A percentile compares a stretch with the other conserved stretches of the same genome.
phyloP scores from a whole-genome alignment of 2,329 filamentous ascomycete genomes.

The Neurospora crassa region DNA sequence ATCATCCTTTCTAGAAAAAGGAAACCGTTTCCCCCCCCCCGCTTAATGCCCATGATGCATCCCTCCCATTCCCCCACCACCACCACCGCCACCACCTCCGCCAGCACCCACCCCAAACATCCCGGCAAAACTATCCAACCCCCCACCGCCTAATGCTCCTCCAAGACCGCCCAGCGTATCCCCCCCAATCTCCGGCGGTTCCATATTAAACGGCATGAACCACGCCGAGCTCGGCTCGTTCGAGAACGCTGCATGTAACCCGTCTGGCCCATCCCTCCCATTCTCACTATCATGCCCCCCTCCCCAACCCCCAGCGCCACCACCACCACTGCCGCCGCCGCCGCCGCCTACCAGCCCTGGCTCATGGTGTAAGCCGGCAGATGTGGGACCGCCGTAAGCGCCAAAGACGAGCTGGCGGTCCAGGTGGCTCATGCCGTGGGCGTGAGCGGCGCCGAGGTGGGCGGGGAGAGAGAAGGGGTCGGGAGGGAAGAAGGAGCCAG shows the following conservation, averaged over 20 bases:
- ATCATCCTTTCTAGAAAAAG: background rate
- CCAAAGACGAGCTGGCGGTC: conserved; percentile 70
- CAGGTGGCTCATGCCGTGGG: conserved; percentile 53
- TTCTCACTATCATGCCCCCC: conserved; percentile 15
- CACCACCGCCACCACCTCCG: conserved; percentile 7
- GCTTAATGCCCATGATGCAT: conserved; percentile 16
- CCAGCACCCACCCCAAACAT: conserved; percentile 34
- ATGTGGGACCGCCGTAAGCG: conserved; percentile 41
- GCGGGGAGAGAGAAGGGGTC: conserved; percentile 42
- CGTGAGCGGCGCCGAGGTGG: conserved; percentile 33
- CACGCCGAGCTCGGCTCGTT: conserved; percentile 58
- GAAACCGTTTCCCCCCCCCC: background rate
- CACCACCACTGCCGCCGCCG: conserved; percentile 17
- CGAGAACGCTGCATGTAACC: conserved; percentile 21
- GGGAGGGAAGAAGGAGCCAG: conserved; percentile 35
- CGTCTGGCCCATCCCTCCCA: conserved; percentile 17
- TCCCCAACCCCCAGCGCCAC: conserved; percentile 20
- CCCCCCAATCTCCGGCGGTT: conserved; percentile 55
- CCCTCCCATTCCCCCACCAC: conserved; percentile 19
- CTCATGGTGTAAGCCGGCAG: background rate
- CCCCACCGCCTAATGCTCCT: conserved; percentile 28
- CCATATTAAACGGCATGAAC: conserved; percentile 91
- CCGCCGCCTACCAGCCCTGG: conserved; percentile 9
- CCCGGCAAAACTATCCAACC: conserved; percentile 38
- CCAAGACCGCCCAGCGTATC: conserved; percentile 29